Evolutionary conservation across 2,329 filamentous ascomycete genomes (phyloP).

Genomic region (Talaromyces amestolkiae): DNA sequence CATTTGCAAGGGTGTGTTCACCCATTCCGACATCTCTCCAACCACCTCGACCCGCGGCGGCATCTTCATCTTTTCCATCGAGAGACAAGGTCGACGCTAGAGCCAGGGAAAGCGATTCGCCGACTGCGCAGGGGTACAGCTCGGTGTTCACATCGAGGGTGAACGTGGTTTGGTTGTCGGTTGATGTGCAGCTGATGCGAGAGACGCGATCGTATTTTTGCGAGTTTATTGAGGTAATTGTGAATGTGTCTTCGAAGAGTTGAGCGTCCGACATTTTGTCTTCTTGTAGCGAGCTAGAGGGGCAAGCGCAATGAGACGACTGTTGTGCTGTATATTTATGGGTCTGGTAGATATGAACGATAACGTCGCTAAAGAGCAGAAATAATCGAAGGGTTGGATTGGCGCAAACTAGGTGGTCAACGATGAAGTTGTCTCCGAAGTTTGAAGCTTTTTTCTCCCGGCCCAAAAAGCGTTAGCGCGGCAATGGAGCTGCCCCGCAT

Average conservation of each 20-base stretch:
- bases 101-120: slow-evolving; percentile 76
- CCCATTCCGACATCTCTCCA: slow-evolving; percentile 72
- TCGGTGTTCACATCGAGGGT: slow-evolving; percentile 92
- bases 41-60: slow-evolving; percentile 58
- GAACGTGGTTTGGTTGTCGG: slow-evolving; percentile 72
- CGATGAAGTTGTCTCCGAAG: not conserved
- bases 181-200: slow-evolving; percentile 73
- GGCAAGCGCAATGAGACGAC: slow-evolving; percentile 20
- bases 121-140: slow-evolving; percentile 73
- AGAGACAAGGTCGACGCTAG: slow-evolving; percentile 82
- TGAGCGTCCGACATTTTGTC: slow-evolving; percentile 73
- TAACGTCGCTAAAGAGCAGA: not conserved
- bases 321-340: not conserved
- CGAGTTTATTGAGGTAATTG: slow-evolving; percentile 72
- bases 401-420: not conserved
- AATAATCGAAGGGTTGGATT: not conserved
- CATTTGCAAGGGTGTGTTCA: slow-evolving; percentile 55
- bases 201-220: slow-evolving; percentile 94
- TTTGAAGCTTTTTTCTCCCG: slow-evolving; percentile 29
- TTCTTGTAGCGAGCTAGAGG: slow-evolving; percentile 29
- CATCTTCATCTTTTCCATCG: slow-evolving; percentile 80
- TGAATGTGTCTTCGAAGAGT: slow-evolving; percentile 92
- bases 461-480: slow-evolving; percentile 24
- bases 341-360: not conserved
- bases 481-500: slow-evolving; percentile 22